Evolutionary conservation across 176 grass and related monocot species (phyloP), one percentile per base, ranked within the genome.

Genomic region (Eleusine indica): DNA sequence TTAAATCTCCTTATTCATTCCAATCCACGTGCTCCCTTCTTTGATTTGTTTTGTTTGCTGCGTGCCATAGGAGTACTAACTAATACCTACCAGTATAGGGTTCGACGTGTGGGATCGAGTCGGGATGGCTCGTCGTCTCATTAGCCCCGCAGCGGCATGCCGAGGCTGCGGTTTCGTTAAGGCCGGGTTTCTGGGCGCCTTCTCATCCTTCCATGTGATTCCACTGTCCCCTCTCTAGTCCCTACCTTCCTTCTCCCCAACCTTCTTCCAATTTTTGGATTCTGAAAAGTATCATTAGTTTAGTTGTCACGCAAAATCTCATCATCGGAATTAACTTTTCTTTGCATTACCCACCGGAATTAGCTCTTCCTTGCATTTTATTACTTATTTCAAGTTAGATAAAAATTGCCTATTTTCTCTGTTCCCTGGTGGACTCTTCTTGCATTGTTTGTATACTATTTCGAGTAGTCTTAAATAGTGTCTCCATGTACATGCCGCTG

Each of bases 181-280:
- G 83, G 75, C 85, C 54, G 85, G 93, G 49, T 88, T 98, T 98
- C 87, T 96, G 63, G 86, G 91, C 78, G 60, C 91, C 71, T 83
- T 99, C 85, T 96, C 96, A 74, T 90, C 96, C 30, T 85, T 86
- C 89, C 91, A 96, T 92, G 96, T 99, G 96, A 96, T 86, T 90
- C 79, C 68, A 67, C 94, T 83, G 60, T 71, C 75, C 92, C 91
- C 64, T 62, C 17, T 57, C 53, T 57, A 57, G 18, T 57, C 53
- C 58, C 29, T 52, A 11, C 30, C 35, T 44, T 49, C 2, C 44
- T 52, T 28, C 66, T 75, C 47, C 44, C 64, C 54, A 77, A 11
- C 72, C 9, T 25, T 63, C 54, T 66, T 4, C 28, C 68, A 48
- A 53, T 66, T 29, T 54, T 63, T 13, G 1, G 39, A 46, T 54